Conservation (phyloP, 2,329 filamentous ascomycete species). For the Curvularia verruculosa region DNA sequence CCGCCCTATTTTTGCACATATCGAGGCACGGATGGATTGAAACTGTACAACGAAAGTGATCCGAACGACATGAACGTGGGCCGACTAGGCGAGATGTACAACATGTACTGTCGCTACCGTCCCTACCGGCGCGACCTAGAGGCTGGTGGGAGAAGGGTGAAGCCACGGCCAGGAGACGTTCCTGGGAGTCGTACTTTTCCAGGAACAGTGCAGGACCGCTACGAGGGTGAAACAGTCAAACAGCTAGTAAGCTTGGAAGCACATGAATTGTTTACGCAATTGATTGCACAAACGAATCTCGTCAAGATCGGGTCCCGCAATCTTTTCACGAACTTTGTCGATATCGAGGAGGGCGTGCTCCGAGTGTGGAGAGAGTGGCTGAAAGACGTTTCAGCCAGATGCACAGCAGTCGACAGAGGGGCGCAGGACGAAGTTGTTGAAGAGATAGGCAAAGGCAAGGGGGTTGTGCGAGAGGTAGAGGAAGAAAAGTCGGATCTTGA, state of each 20-base stretch:
- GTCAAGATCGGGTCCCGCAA: constrained; percentile 68
- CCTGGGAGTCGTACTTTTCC: constrained; percentile 53
- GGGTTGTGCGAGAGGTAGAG: constrained; percentile 16
- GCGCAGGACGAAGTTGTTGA: constrained; percentile 30
- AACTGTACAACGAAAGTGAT: constrained; percentile 49
- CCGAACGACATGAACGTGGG: constrained; percentile 33
- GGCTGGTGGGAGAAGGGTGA: constrained; percentile 40
- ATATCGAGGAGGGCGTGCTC: constrained; percentile 70
- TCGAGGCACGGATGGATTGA: constrained; percentile 67
- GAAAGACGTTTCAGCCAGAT: constrained; percentile 48
- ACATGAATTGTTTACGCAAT: constrained; percentile 75
- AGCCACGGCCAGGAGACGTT: constrained; percentile 54
- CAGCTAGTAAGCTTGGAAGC: constrained; percentile 70
- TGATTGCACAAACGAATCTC: constrained; percentile 71
- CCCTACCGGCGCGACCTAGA: constrained; percentile 66
- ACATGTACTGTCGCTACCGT: constrained; percentile 73
- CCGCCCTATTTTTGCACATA: constrained; percentile 73
- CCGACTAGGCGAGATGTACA: constrained; percentile 57
- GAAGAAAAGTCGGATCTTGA: constrained; percentile 18
- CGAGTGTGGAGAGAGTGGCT: constrained; percentile 78
- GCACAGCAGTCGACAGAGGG: constrained; percentile 18
- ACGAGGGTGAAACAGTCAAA: constrained; percentile 56
- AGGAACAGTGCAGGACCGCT: constrained; percentile 33
- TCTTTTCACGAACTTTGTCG: constrained; percentile 68
- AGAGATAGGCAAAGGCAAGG: constrained; percentile 32